Percentiles rank a stretch among this genome's conserved stretches.
Evolutionary conservation across 805 yeast species (phyloP).

Genomic region (Cyberlindnera subsufficiens): DNA sequence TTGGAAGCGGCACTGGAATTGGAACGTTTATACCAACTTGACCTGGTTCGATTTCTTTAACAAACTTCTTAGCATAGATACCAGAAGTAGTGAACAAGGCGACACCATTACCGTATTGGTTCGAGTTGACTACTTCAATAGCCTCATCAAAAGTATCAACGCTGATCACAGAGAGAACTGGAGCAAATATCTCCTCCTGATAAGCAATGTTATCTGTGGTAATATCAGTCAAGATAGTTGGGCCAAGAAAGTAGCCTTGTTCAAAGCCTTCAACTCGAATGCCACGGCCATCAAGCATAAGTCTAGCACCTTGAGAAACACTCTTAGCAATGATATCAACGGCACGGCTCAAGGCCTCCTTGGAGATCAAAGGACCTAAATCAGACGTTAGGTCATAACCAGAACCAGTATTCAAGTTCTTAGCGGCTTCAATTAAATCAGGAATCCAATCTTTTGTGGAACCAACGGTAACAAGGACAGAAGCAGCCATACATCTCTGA

Average conservation of each 20-base stretch:
- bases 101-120: slow-evolving; percentile 66
- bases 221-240: slow-evolving; percentile 58
- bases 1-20: slow-evolving; percentile 75
- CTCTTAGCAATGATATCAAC: slow-evolving; percentile 46
- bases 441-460: slow-evolving; percentile 52
- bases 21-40: slow-evolving; percentile 78
- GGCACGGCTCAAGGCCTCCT: slow-evolving; percentile 47
- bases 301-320: slow-evolving; percentile 51
- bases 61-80: slow-evolving; percentile 63
- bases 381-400: slow-evolving; percentile 60
- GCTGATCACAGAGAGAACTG: slow-evolving; percentile 58
- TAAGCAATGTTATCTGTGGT: slow-evolving; percentile 62
- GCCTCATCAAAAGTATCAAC: slow-evolving; percentile 70
- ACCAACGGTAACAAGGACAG: slow-evolving; percentile 69
- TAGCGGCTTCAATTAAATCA: slow-evolving; percentile 55
- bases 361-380: slow-evolving; percentile 66
- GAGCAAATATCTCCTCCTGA: slow-evolving; percentile 72
- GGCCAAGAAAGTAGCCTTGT: slow-evolving; percentile 67
- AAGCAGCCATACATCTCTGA: slow-evolving; percentile 78
- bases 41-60: slow-evolving; percentile 62
- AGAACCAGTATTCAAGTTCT: slow-evolving; percentile 50
- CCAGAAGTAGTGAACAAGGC: slow-evolving; percentile 68
- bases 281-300: slow-evolving; percentile 60
- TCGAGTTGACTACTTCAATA: slow-evolving; percentile 54
- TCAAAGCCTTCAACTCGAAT: slow-evolving; percentile 41